A percentile compares a stretch with the other conserved stretches of the same genome.
Evolutionary conservation across 2,329 filamentous ascomycete species (phyloP).

Genomic region (Aspergillus glaucus): DNA sequence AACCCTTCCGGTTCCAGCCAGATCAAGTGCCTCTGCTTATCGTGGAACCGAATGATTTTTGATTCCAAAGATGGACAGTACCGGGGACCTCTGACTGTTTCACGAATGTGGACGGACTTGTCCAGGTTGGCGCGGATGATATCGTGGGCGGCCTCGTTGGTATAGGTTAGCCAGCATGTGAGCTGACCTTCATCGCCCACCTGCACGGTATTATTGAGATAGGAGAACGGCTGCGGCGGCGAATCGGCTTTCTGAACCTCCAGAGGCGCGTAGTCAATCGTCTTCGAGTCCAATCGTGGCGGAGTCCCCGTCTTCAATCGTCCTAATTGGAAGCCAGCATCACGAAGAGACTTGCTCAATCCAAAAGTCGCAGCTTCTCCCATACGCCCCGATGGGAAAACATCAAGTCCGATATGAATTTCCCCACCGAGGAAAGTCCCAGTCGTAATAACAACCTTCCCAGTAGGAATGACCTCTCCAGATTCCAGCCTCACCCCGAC

Average conservation of each 20-base stretch:
- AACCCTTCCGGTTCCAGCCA: constrained; percentile 98
- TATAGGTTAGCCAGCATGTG: constrained; percentile 79
- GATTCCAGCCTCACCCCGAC: constrained; percentile 81
- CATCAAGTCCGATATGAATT: constrained; percentile 86
- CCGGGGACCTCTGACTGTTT: constrained; percentile 86
- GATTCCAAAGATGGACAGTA: constrained; percentile 96
- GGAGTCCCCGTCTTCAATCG: constrained; percentile 94
- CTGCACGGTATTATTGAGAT: constrained; percentile 70
- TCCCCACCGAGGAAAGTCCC: constrained; percentile 93
- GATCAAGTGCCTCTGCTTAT: constrained; percentile 77
- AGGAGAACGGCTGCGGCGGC: constrained; percentile 85
- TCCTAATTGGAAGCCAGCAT: constrained; percentile 83
- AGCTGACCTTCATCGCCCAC: constrained; percentile 68
- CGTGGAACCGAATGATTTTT: constrained; percentile 80
- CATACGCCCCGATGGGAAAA: constrained; percentile 81
- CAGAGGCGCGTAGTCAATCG: constrained; percentile 70
- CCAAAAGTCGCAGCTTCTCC: constrained; percentile 91
- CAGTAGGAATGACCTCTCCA: constrained; percentile 73
- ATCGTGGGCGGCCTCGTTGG: constrained; percentile 74
- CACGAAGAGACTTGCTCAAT: constrained; percentile 79
- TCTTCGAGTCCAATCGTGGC: constrained; percentile 72
- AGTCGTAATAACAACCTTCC: constrained; percentile 85
- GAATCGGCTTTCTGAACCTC: constrained; percentile 74
- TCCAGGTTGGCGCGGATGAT: constrained; percentile 85
- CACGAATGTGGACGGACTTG: constrained; percentile 91